Base-by-base conservation (phyloP, 1,284 basidiomycete species). In the Malassezia sp. region DNA sequence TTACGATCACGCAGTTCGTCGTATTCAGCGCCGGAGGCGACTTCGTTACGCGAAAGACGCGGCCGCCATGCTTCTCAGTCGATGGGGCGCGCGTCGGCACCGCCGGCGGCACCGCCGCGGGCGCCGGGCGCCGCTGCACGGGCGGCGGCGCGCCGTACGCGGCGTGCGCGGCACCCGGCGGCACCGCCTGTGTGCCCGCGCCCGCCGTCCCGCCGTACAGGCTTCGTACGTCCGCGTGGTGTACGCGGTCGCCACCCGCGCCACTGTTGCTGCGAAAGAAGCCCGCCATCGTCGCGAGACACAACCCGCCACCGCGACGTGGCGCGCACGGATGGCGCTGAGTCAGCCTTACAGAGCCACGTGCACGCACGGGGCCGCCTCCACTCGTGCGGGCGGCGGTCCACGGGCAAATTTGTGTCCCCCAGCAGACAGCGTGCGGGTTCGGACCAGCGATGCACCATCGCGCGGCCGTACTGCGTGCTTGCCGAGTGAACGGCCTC, bases 1-100 rank as follows among this genome's bases (percentile, higher is more conserved):
- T 65, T 43, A 59, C 37, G 35, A 67, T 52, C 26, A 67, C 33
- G 45, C 63, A 65, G 46, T 70, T 70, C 39, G 61, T 52, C 14
- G 58, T 55, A 18, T 57, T 49, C 24, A 61, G 50, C 31, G 55
- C 41, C 20, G 55, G 53, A 2, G 67, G 67, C 22, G 61, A 61
- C 38, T 57, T 61, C 3, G 49, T 49, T 2, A 59, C 45, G 8
- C 53, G 44, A 30, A 51, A 45, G 37, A 49, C 35, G 47, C 33
- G 47, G 41, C 47, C 40, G 41, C 6, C 47, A n/a, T n/a, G 35
- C 35, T 24, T 15, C 40, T 49, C 40, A 12, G 40, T 32, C 18
- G 31, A 34, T 42, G 40, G 21, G 20, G 28, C 27, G 18, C 26
- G 35, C 10, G 34, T 23, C 18, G 24, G 11, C 12, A 15, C 36